Evolutionary conservation across 2,329 filamentous ascomycete genomes (phyloP), one percentile per base, ranked within the genome.

Genomic region (Fusarium sp.): DNA sequence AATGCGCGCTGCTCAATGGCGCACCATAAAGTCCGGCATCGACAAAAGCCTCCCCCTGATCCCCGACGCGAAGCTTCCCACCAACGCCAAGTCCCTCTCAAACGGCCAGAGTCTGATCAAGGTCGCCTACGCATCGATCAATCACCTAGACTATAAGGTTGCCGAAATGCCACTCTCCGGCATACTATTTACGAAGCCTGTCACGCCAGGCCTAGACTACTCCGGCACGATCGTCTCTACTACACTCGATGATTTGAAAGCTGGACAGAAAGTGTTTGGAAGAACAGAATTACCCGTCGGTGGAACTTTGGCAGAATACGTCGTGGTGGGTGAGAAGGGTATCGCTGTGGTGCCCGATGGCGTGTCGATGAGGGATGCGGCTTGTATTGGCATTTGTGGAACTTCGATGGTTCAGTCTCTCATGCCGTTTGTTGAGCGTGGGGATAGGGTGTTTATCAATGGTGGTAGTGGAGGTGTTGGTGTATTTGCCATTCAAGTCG

Each of bases 71-170:
- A 67, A 53, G 14, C 29, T 73, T 11, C 70, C 68, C 1, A 65
- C 52, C 18, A 12, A 10, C 7, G 22, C 59, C 5, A 13, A 30
- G 4, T 46, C 58, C 0, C 42, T 71, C 1, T 34, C 47, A 0
- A 69, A 57, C 18, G 65, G 61, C 7, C 42, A 69, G 6, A 65
- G 65, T 0, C 54, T 73, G 0, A 37, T 73, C 29, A 71, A 60
- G 3, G 71, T 73, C 3, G 59, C 70, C 3, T 73, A 73, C 12
- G 57, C 65, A 27, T 73, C 70, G 5, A 37, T 73, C 29, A 73
- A 73, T 13, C 71, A 73, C 20, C 65, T 73, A 4, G 67, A 73
- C 42, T 73, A 70, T 20, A 73, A 70, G 13, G 14, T 69, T 1
- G 67, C 67, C 0, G 71, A 73, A 1, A 71, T 73, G 67, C 67